Conservation (phyloP, 2,329 filamentous ascomycete genomes). For the Aureobasidium sp. region DNA sequence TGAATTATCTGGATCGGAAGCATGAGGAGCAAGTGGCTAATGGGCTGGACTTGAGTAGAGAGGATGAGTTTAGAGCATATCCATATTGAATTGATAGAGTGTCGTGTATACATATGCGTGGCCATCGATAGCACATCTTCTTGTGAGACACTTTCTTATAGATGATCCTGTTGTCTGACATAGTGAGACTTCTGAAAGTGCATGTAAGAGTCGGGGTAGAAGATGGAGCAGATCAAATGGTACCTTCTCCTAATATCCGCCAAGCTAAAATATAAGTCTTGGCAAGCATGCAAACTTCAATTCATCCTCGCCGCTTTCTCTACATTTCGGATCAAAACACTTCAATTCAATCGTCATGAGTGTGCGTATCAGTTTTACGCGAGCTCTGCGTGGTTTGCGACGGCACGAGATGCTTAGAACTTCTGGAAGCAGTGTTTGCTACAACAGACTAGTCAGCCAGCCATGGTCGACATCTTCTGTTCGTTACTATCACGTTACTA, state of each 20-base stretch:
- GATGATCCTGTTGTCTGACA: neutral
- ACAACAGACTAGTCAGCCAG: neutral
- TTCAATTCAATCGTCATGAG: neutral
- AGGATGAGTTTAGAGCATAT: constrained; percentile 56
- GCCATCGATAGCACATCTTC: neutral
- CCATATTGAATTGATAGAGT: constrained; percentile 42
- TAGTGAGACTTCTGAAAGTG: neutral
- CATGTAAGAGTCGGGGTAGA: neutral
- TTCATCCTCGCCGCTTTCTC: neutral
- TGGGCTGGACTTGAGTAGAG: constrained; percentile 56
- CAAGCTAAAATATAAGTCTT: neutral
- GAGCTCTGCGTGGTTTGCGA: neutral
- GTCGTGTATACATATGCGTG: neutral
- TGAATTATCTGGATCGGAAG: constrained; percentile 69
- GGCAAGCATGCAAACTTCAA: neutral
- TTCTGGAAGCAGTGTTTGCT: neutral
- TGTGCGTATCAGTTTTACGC: neutral
- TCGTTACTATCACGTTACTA: neutral
- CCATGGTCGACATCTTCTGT: neutral
- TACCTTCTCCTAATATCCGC: neutral
- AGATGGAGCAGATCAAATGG: neutral
- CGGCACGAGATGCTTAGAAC: neutral
- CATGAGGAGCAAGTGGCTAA: constrained; percentile 65
- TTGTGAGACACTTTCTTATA: neutral
- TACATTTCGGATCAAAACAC: neutral